These are phyloP conservation scores for Morella rubra DNA, from an alignment of 306 rosid genomes.

Conservation along the genomic window DNA sequence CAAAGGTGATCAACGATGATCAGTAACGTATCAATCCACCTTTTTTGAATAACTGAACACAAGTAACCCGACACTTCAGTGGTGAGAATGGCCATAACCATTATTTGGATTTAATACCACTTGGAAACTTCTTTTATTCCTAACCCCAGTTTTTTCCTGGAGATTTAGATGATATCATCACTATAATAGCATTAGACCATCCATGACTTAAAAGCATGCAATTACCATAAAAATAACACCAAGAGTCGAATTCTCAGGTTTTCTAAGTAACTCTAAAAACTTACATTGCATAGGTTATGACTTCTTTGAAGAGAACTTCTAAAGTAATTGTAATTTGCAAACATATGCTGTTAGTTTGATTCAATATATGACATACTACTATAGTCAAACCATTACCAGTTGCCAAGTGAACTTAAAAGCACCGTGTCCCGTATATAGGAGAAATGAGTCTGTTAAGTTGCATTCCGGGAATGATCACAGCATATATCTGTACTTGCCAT, in stretches of 20 bases:
- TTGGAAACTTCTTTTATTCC: neutral
- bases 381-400: neutral
- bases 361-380: neutral
- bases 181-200: neutral
- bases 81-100: neutral
- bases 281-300: neutral
- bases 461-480: neutral
- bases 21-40: constrained; percentile 28
- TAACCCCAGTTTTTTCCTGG: neutral
- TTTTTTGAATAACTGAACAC: constrained; percentile 8
- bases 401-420: neutral
- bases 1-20: constrained; percentile 29
- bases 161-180: neutral
- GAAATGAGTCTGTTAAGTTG: neutral
- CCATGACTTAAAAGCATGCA: neutral
- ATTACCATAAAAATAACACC: neutral
- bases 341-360: neutral
- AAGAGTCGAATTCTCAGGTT: too few species aligned
- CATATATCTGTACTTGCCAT: neutral
- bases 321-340: neutral
- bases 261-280: neutral
- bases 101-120: neutral
- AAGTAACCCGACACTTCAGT: constrained; percentile 11
- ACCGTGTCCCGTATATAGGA: neutral
- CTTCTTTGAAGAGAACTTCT: neutral